These are phyloP conservation scores for Phanerochaete sordida DNA, from an alignment of 768 basidiomycete genomes.

Conservation along the genomic window DNA sequence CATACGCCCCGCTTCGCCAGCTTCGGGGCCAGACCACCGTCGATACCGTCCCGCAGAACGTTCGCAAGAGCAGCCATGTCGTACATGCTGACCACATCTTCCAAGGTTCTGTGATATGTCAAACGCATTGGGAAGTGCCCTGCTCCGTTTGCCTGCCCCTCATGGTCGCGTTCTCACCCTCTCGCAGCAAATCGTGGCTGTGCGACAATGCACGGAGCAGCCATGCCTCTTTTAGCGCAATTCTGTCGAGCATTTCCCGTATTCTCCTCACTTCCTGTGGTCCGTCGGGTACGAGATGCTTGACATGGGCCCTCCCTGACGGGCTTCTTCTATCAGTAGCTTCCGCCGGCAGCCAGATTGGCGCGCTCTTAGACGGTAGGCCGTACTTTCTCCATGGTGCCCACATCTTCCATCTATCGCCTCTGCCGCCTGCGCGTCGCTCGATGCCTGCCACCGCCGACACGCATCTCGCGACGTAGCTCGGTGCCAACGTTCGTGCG, in stretches of 20 bases:
- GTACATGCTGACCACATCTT: background rate
- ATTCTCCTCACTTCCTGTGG: conserved; percentile 1
- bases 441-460: background rate
- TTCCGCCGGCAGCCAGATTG: conserved; percentile 1
- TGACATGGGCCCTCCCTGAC: background rate
- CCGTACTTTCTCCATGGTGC: conserved; percentile 6
- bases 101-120: conserved; percentile 17
- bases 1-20: too few species aligned
- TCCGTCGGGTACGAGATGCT: conserved; percentile 5
- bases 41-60: background rate
- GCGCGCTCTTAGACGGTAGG: conserved; percentile 4
- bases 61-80: background rate
- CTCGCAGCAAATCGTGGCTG: conserved; percentile 4
- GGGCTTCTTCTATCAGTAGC: conserved; percentile 5
- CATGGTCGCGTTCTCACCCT: conserved; percentile 10
- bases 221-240: conserved; percentile 13
- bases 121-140: conserved; percentile 7
- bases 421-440: background rate
- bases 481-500: background rate
- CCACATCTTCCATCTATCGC: background rate
- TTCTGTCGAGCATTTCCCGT: conserved; percentile 15
- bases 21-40: too few species aligned
- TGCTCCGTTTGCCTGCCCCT: conserved; percentile 9
- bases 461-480: background rate
- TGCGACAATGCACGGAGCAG: conserved; percentile 6